Base-by-base conservation (phyloP, 2,329 filamentous ascomycete genomes). In the Curvularia eragrostidis region DNA sequence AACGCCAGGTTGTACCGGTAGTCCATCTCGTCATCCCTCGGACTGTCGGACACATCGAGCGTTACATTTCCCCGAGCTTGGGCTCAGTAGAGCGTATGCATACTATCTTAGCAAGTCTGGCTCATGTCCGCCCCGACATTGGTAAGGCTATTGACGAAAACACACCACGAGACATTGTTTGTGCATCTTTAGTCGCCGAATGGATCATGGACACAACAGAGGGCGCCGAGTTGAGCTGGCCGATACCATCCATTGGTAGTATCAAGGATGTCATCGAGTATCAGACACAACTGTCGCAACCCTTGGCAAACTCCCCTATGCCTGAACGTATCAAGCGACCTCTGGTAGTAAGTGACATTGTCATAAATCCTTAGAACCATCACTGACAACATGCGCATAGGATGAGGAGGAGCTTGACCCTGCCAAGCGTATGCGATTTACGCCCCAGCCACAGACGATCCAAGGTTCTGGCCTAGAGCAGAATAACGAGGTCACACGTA, bases 31-130 rank as follows among this genome's bases (percentile, higher is more conserved):
- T 81, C 1, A 74, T 80, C 30, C 77, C 79, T 1, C 67, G 72
- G 36, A 74, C 79, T 0, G 64, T 81, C 3, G 78, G 81, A 53
- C 81, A 83, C 60, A 75, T 81, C 48, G 75, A 81, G 52, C 72
- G 71, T 9, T 80, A 77, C 48, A 55, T 81, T 5, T 60, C 64
- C 3, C 23, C 61, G 10, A 59, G 57, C 1, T 28, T 69, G 7
- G 56, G 66, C 13, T 50, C 57, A 7, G 56, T 56, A 8, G 62
- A 71, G 6, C 70, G 70, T 5, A 58, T 78, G 18, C 72, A 75
- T 32, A 73, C 77, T 3, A 70, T 79, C 2, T 48, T 81, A 1
- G 74, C 71, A 18, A 74, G 73, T n/a, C 63, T 78, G 12, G 64
- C 70, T 2, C 70, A 77, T 46, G 63, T 77, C 9, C 64, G 67